These are phyloP conservation scores for Sporormia fimetaria DNA, from an alignment of 495 filamentous ascomycete genomes.

Conservation along the genomic window DNA sequence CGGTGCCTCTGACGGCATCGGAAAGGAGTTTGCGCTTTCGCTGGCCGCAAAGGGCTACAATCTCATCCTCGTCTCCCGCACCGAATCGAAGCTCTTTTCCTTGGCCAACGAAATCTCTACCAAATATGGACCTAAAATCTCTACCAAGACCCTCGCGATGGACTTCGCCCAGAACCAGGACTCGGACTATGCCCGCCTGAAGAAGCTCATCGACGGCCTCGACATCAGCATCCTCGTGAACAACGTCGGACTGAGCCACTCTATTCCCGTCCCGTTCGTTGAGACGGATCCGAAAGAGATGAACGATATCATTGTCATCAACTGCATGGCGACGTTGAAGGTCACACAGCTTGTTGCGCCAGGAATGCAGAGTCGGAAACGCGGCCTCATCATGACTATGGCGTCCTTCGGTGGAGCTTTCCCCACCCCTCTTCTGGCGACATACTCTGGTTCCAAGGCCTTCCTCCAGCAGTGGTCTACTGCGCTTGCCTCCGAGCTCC, in stretches of 20 bases:
- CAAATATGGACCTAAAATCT: conserved; percentile 45
- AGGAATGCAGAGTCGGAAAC: conserved; percentile 67
- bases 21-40: conserved; percentile 89
- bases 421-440: conserved; percentile 86
- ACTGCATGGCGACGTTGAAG: conserved; percentile 77
- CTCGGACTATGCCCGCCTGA: conserved; percentile 62
- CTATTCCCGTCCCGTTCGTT: conserved; percentile 80
- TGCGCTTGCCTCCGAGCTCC: conserved; percentile 72
- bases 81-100: conserved; percentile 70
- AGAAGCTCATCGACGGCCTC: conserved; percentile 52
- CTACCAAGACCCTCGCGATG: conserved; percentile 73
- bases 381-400: conserved; percentile 91
- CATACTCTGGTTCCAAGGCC: conserved; percentile 95
- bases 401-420: conserved; percentile 85
- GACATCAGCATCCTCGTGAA: conserved; percentile 88
- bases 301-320: conserved; percentile 82
- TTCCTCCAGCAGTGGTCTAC: conserved; percentile 96
- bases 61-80: conserved; percentile 85
- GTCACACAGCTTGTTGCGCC: conserved; percentile 77
- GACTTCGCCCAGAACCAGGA: conserved; percentile 75
- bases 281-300: conserved; percentile 68
- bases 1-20: conserved; percentile 91
- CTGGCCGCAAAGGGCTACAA: conserved; percentile 89
- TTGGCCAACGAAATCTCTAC: conserved; percentile 64
- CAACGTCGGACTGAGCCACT: conserved; percentile 92